Base-by-base conservation (phyloP, 805 yeast species). In the Myxozyma neotropica region DNA sequence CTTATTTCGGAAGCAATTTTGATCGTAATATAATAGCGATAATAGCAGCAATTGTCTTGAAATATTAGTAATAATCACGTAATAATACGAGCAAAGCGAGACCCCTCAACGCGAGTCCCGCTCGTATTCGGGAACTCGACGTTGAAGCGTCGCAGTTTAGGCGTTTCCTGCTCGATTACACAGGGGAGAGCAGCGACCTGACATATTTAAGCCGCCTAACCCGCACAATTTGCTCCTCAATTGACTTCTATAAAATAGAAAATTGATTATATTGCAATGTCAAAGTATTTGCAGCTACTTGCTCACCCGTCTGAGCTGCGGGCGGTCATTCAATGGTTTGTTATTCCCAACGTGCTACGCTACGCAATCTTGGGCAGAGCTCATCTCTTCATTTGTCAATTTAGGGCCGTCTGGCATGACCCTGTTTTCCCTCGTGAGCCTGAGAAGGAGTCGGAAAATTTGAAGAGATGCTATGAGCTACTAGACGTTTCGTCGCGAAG, bases 401-500 rank as follows among this genome's bases (percentile, higher is more conserved):
- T 13, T 29, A 63, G 66, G 66, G 8, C 43, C 7, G 38, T 68
- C 59, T 82, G 85, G 74, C 81, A 88, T 68, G 74, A 79, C 61
- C 77, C 83, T 1, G 66, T 78, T 27, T 83, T 80, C 70, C 84
- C 87, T 2, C 72, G 81, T 19, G 79, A 79, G 46, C 74, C 72
- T 8, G 58, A 73, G 4, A 66, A 57, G 4, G 83, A 77, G 55
- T 58, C 81, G 0, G 74, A 75, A n/a, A 74, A 80, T 17, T 75
- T 87, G 66, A 74, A 72, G 60, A 77, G 81, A 73, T 90, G 97
- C 72, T 89, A 85, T 71, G 79, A 82, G 60, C 77, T 90, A 60
- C 77, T 94, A 60, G 75, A 77, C 33, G 58, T 75, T 58, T 88
- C 98, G 0, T 92, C 97, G 15, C 82, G 99, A 64, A 90, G 97